Evolutionary conservation across 2,329 filamentous ascomycete species (phyloP), one percentile per base, ranked within the genome.

Genomic region (Ceratocystis albifundus): DNA sequence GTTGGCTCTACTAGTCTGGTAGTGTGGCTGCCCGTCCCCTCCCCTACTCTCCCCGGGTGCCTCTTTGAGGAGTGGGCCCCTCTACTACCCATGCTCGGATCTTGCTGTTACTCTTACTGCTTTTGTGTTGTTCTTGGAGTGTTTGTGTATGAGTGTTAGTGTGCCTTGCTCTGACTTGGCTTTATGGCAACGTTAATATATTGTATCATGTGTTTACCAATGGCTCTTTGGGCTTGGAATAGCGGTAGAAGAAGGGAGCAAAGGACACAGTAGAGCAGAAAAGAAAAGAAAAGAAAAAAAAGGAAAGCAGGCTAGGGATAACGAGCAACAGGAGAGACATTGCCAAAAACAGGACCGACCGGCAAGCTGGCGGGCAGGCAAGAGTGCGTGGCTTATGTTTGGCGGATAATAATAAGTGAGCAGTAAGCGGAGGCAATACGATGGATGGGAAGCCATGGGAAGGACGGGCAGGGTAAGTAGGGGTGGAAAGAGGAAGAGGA

Each of bases 371-470:
- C 10, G 50, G 50, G 50, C 12, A 28, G 22, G 6, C n/a, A 15
- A 57, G 53, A 57, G 53, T 57, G 53, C 10, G 25, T 30, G 53
- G 53, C 22, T 57, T 57, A 57, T 57, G 53, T 20, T 28, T 57
- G 53, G 53, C 22, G 53, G 22, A 22, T 57, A 57, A 22, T 57
- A 57, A 30, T 57, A 57, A 10, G 53, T 30, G 30, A 2, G 3
- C 22, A 28, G 36, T 28, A 55, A 28, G 20, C 50, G 22, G 50
- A 41, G 36, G 36, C 36, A 41, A 41, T 22, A 50, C 46, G 22
- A 50, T n/a, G 20, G 45, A 50, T 50, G 46, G 46, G 20, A 22
- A 20, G 46, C 4, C 17, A 50, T n/a, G 17, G 20, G 22, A 50
- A n/a, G 22, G n/a, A n/a, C 17, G 22, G 46, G 46, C 46, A 50